Percentiles rank a stretch among this genome's conserved stretches.
phyloP scores from a whole-genome alignment of 2,329 filamentous ascomycete species.

The Meredithiella fracta region DNA sequence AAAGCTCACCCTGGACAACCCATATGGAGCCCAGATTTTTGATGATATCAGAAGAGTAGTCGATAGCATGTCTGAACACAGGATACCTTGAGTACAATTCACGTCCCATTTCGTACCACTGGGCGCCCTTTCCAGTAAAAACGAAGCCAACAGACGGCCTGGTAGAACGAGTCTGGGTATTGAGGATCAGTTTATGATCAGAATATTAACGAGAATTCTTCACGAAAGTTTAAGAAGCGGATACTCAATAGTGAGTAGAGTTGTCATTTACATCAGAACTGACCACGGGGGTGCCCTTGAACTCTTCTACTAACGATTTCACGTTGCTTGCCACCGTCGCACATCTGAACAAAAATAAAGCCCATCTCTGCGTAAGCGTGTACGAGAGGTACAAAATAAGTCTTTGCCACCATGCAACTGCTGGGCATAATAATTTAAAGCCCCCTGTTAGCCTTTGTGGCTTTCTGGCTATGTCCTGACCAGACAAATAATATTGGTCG shows the following conservation, averaged over 20 bases:
- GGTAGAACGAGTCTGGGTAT: neutral
- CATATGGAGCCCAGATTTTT: neutral
- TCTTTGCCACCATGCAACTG: too few species aligned
- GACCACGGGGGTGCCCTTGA: neutral
- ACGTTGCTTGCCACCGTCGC: too few species aligned
- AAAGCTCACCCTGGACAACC: neutral
- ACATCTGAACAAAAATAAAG: too few species aligned
- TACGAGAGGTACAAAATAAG: neutral
- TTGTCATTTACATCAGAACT: neutral
- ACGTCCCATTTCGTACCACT: conserved; percentile 22
- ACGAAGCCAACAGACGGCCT: conserved; percentile 17
- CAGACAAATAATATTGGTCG: too few species aligned
- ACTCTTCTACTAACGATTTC: too few species aligned
- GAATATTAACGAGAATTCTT: too few species aligned
- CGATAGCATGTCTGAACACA: conserved; percentile 15
- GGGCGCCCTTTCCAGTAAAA: conserved; percentile 25
- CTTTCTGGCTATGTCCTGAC: too few species aligned
- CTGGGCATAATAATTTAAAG: too few species aligned
- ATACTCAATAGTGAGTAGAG: too few species aligned
- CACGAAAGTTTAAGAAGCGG: too few species aligned
- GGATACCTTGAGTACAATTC: conserved; percentile 18
- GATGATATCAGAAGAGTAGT: neutral
- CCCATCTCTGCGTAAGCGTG: neutral
- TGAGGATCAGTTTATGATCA: neutral
- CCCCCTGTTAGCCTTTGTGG: too few species aligned